phyloP scores from a whole-genome alignment of 257 asterid genomes.

The Solanum virginianum region DNA sequence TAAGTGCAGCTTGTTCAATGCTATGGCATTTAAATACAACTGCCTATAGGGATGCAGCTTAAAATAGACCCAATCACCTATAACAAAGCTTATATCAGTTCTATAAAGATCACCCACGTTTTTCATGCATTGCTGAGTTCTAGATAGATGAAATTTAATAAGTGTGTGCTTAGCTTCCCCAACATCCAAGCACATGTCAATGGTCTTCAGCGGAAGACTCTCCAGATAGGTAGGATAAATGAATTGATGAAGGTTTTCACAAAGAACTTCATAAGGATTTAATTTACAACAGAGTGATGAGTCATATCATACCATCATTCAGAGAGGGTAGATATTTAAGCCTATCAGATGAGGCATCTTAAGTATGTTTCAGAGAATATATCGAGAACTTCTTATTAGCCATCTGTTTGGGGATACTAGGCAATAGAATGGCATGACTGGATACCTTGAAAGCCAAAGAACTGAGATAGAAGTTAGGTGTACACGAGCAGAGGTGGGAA shows the following conservation, averaged over 20 bases:
- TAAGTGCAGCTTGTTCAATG: background rate
- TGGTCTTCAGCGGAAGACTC: background rate
- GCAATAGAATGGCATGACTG: background rate
- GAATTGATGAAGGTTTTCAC: background rate
- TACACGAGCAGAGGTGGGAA: too few relatives aligned
- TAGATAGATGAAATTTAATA: background rate
- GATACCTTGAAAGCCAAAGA: background rate
- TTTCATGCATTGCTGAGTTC: background rate
- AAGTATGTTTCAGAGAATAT: background rate
- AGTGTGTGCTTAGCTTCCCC: background rate
- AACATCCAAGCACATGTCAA: background rate
- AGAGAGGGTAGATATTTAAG: background rate
- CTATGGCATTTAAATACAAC: background rate
- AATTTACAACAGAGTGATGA: background rate
- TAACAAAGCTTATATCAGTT: background rate
- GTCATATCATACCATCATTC: background rate
- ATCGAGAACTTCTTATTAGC: background rate
- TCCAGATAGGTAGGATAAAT: background rate
- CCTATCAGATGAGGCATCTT: background rate
- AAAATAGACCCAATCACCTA: background rate
- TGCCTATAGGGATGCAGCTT: background rate
- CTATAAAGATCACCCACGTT: background rate
- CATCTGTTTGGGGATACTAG: background rate
- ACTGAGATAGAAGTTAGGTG: background rate
- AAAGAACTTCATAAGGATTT: background rate